These are phyloP conservation scores for Fusarium verticillioides DNA, from an alignment of 2,329 filamentous ascomycete species.

Conservation along the genomic window DNA sequence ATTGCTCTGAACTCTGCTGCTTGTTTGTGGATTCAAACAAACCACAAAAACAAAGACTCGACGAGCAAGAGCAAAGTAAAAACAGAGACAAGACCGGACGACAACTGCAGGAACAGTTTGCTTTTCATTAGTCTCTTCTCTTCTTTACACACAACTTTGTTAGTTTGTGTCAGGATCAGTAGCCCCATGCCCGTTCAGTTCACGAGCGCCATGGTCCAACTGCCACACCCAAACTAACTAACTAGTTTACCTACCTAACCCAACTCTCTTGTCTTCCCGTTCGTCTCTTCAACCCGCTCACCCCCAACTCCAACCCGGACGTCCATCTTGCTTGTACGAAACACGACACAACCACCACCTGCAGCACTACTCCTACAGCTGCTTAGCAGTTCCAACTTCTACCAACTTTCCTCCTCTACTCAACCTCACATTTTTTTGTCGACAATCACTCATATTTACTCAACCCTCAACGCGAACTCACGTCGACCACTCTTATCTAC, in stretches of 20 bases:
- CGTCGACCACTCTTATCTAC: conserved; percentile 5
- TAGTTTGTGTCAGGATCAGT: conserved; percentile 36
- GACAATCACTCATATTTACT: conserved; percentile 10
- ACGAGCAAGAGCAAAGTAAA: neutral
- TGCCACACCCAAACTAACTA: conserved; percentile 30
- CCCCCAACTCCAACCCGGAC: conserved; percentile 26
- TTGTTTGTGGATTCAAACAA: conserved; percentile 16
- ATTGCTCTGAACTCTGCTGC: neutral
- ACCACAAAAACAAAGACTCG: conserved; percentile 22
- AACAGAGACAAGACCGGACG: conserved; percentile 12
- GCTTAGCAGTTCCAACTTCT: conserved; percentile 28
- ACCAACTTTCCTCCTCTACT: conserved; percentile 15
- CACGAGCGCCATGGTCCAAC: conserved; percentile 44
- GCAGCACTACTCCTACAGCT: conserved; percentile 26
- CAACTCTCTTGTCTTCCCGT: conserved; percentile 20
- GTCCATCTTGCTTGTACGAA: conserved; percentile 32
- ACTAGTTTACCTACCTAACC: conserved; percentile 1
- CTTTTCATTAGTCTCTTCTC: conserved; percentile 28
- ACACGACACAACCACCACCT: conserved; percentile 26
- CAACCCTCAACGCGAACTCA: conserved; percentile 4
- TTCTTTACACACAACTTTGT: conserved; percentile 1
- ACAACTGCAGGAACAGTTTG: conserved; percentile 13
- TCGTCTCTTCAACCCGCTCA: conserved; percentile 37
- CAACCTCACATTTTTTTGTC: neutral
- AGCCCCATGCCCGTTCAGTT: conserved; percentile 12